Percentiles rank a stretch among this genome's conserved stretches.
These are phyloP conservation scores for Oehlia diaphana DNA, from an alignment of 192 early-diverging fungal species.

Conservation along the genomic window DNA sequence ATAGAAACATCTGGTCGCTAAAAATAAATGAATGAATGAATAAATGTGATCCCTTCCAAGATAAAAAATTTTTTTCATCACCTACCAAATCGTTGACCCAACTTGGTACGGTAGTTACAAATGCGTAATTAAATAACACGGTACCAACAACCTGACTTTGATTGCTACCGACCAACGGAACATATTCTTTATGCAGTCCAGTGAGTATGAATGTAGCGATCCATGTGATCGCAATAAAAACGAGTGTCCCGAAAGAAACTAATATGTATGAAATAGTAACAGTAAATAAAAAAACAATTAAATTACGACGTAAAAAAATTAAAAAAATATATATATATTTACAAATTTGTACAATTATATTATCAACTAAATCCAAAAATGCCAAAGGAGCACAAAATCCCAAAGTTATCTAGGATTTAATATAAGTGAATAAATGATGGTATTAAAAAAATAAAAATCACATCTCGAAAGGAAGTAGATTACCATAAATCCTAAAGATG, in stretches of 20 bases:
- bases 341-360: not conserved
- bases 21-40: not conserved
- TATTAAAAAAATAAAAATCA: not conserved
- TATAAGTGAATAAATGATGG: not conserved
- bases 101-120: slow-evolving; percentile 65
- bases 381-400: not conserved
- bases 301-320: no score
- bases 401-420: not conserved
- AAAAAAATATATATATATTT: not conserved
- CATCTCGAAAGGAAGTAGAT: not conserved
- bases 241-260: slow-evolving; percentile 57
- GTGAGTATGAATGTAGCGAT: slow-evolving; percentile 51
- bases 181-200: slow-evolving; percentile 44
- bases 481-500: not conserved
- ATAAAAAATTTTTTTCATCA: not conserved
- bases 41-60: no score
- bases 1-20: slow-evolving; percentile 54
- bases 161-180: slow-evolving; percentile 55
- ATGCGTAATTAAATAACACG: slow-evolving; percentile 73
- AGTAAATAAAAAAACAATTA: no score
- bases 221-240: slow-evolving; percentile 56
- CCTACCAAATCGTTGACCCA: slow-evolving; percentile 62
- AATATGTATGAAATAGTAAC: slow-evolving; percentile 5
- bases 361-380: not conserved
- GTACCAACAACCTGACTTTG: slow-evolving; percentile 57